phyloP scores from a whole-genome alignment of 768 basidiomycete genomes.

The Pleurotus citrinopileatus region DNA sequence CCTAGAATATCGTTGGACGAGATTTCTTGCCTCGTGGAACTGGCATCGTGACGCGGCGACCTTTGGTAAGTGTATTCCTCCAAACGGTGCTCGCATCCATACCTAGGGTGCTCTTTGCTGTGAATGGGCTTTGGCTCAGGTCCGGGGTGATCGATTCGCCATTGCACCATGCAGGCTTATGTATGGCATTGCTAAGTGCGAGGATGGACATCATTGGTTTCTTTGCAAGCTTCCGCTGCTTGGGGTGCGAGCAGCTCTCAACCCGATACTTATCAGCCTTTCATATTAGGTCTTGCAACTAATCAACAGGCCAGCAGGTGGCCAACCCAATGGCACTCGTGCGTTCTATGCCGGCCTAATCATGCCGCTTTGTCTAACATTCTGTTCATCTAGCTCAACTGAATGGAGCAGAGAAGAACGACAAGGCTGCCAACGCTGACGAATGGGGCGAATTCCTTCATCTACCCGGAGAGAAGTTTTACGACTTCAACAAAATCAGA shows the following conservation, averaged over 20 bases:
- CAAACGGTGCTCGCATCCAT: too few species aligned
- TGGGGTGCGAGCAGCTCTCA: background rate
- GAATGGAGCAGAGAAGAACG: slow-evolving; percentile 51
- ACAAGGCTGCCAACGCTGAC: slow-evolving; percentile 82
- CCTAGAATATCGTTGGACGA: slow-evolving; percentile 93
- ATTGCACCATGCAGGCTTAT: too few species aligned
- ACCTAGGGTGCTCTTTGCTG: background rate
- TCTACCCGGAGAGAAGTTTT: slow-evolving; percentile 95
- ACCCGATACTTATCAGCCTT: slow-evolving; percentile 1
- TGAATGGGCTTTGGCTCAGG: too few species aligned
- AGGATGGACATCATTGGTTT: too few species aligned
- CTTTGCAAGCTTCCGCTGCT: background rate
- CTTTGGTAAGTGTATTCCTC: slow-evolving; percentile 60
- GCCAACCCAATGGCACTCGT: slow-evolving; percentile 36
- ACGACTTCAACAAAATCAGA: slow-evolving; percentile 95
- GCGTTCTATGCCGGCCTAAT: slow-evolving; percentile 20
- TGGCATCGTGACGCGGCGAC: slow-evolving; percentile 97
- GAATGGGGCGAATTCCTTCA: slow-evolving; percentile 99
- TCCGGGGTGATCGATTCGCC: too few species aligned
- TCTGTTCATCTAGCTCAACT: slow-evolving; percentile 32
- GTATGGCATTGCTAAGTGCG: too few species aligned
- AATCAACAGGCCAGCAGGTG: slow-evolving; percentile 71
- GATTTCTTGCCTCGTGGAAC: slow-evolving; percentile 99
- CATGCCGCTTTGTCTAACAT: slow-evolving; percentile 8
- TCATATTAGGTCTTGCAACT: slow-evolving; percentile 80